phyloP scores from a whole-genome alignment of 768 basidiomycete species.

The Termitomyces sp. region DNA sequence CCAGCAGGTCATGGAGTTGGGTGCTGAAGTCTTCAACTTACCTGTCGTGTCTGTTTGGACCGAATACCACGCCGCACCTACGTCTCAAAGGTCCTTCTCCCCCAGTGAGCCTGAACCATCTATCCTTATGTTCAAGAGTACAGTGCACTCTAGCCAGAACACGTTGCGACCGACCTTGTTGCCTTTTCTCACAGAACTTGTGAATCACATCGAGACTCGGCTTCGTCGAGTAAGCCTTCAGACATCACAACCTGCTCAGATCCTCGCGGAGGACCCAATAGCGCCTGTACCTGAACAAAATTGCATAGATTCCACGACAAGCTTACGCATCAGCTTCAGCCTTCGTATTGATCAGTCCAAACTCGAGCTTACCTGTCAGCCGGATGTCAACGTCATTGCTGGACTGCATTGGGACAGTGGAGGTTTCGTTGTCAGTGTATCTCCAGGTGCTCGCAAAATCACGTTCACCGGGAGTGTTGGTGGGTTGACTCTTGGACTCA shows the following conservation, averaged over 20 bases:
- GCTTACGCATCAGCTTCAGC: conserved; percentile 78
- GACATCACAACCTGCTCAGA: conserved; percentile 19
- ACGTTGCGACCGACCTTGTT: conserved; percentile 77
- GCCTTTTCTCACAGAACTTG: conserved; percentile 80
- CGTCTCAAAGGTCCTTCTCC: conserved; percentile 35
- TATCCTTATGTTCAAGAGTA: conserved; percentile 76
- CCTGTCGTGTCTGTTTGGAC: conserved; percentile 81
- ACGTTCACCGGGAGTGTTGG: conserved; percentile 79
- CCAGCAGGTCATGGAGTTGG: conserved; percentile 50
- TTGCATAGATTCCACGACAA: conserved; percentile 33
- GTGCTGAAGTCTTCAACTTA: conserved; percentile 66
- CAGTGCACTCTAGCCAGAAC: conserved; percentile 89
- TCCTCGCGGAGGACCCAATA: conserved; percentile 11
- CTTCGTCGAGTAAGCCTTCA: conserved; percentile 53
- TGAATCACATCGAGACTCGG: conserved; percentile 66
- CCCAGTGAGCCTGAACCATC: conserved; percentile 46
- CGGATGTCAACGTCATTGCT: conserved; percentile 90
- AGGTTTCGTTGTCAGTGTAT: conserved; percentile 79
- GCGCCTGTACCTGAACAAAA: conserved; percentile 15
- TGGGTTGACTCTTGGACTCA: conserved; percentile 77
- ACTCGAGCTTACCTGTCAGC: conserved; percentile 83
- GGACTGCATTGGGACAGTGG: conserved; percentile 93
- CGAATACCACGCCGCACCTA: conserved; percentile 69
- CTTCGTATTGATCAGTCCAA: conserved; percentile 90
- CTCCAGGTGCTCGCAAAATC: conserved; percentile 69